A percentile compares a stretch with the other conserved stretches of the same genome.
Evolutionary conservation across 1,284 basidiomycete species (phyloP).

Genomic region (Singerocomus inundabilis): DNA sequence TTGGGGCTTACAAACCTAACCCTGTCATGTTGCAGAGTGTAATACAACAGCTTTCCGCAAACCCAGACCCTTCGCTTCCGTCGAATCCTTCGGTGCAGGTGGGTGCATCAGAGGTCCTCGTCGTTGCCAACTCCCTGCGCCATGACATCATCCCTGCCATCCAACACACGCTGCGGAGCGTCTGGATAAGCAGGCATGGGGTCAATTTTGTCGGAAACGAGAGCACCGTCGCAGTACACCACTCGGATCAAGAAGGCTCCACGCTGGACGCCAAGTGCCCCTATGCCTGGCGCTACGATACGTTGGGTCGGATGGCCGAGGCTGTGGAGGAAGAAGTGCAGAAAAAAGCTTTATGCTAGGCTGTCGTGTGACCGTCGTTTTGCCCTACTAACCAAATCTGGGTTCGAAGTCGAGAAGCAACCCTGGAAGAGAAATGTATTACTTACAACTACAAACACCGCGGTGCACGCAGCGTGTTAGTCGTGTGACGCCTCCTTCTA

Average conservation of each 20-base stretch:
- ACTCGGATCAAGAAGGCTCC: constrained; percentile 18
- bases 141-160: constrained; percentile 60
- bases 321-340: constrained; percentile 44
- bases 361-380: constrained; percentile 4
- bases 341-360: not conserved
- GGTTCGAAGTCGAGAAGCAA: constrained; percentile 6
- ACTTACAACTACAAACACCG: not conserved
- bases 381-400: not conserved
- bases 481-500: not conserved
- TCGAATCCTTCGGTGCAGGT: constrained; percentile 37
- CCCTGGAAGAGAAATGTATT: constrained; percentile 1
- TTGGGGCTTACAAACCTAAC: constrained; percentile 64
- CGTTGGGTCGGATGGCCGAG: constrained; percentile 54
- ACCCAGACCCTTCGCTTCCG: constrained; percentile 34
- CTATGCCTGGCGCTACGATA: constrained; percentile 54
- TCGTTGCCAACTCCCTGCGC: constrained; percentile 56
- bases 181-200: constrained; percentile 60
- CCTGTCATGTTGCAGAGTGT: constrained; percentile 45
- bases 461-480: not conserved
- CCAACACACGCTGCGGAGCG: constrained; percentile 48
- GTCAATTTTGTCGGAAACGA: constrained; percentile 41
- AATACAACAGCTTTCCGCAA: constrained; percentile 37
- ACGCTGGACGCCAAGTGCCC: constrained; percentile 17
- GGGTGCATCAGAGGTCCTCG: constrained; percentile 46
- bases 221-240: not conserved